Evolutionary conservation across 768 basidiomycete species (phyloP), one percentile per base, ranked within the genome.

Genomic region (Mycena alexandri): DNA sequence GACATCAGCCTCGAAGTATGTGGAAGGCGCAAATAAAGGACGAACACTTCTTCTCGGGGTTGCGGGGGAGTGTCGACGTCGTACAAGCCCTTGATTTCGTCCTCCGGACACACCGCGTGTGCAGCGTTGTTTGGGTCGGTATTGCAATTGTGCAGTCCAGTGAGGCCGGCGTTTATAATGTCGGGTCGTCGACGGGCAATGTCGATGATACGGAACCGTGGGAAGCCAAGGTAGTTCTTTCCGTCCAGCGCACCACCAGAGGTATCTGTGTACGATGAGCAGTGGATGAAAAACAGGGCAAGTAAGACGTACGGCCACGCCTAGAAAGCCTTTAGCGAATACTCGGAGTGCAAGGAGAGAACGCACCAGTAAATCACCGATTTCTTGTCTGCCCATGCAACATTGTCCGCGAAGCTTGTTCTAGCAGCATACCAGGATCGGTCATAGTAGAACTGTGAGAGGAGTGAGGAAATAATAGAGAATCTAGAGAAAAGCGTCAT

Each of bases 141-240:
- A 56, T 56, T 44, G 55, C 55, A 56, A 56, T 56, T 44, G 9
- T 56, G 55, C 24, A 56, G 42, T 56, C 42, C 29, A 11, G 55
- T 43, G 42, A 56, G 42, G 16, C 16, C 55, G 5, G 42, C 55
- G 11, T 56, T 25, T 16, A 56, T 56, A 13, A 56, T 22, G 1
- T 56, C 55, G 22, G 55, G 55, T 17, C 42, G 55, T 6, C 25
- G 41, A 56, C 14, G 55, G 42, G 41, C 29, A 16, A 29, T 29
- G 24, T 56, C 55, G 19, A 44, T 19, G 42, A 44, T 19, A 25
- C 55, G 55, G 42, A 56, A 10, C 24, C 55, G 55, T 24, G 55
- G 41, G 42, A 56, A 56, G 5, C 38, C 24, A 7, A 19, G 55
- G 42, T 56, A 56, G 55, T 43, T 56, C 29, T 43, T 14, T 7